Percentiles rank a stretch among this genome's conserved stretches.
These are phyloP conservation scores for Goffeauzyma gilvescens DNA, from an alignment of 768 basidiomycete species.

Conservation along the genomic window DNA sequence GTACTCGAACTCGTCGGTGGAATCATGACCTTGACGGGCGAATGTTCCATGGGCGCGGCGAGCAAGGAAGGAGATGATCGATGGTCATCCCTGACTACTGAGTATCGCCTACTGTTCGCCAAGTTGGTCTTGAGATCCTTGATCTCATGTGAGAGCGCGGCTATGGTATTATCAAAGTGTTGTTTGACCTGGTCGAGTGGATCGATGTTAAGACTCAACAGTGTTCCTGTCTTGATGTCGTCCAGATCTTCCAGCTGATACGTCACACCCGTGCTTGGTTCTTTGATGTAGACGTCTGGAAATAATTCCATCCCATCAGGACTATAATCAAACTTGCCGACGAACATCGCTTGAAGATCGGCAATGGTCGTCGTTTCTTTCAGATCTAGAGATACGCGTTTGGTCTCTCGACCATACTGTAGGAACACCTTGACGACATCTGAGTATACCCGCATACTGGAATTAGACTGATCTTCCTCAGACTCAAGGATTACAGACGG, in stretches of 20 bases:
- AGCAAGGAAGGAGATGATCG: constrained; percentile 6
- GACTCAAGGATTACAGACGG: too few species aligned
- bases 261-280: constrained; percentile 75
- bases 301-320: constrained; percentile 73
- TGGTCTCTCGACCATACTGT: constrained; percentile 74
- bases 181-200: constrained; percentile 97
- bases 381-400: constrained; percentile 58
- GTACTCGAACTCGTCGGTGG: too few species aligned
- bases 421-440: constrained; percentile 67
- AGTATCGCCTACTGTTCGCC: constrained; percentile 39
- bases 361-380: constrained; percentile 42
- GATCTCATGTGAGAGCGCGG: constrained; percentile 63
- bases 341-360: constrained; percentile 70
- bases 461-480: too few species aligned
- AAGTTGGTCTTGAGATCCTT: constrained; percentile 65
- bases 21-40: too few species aligned
- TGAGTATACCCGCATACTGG: too few species aligned
- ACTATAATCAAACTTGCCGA: constrained; percentile 85
- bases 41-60: neutral
- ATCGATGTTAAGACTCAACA: constrained; percentile 87
- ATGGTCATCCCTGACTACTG: constrained; percentile 20
- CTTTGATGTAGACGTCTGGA: constrained; percentile 85
- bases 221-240: constrained; percentile 70
- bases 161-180: constrained; percentile 84
- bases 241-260: constrained; percentile 90